A percentile compares a stretch with the other conserved stretches of the same genome.
These are phyloP conservation scores for Eucalyptus curtisii DNA, from an alignment of 345 rosid genomes.

Conservation along the genomic window DNA sequence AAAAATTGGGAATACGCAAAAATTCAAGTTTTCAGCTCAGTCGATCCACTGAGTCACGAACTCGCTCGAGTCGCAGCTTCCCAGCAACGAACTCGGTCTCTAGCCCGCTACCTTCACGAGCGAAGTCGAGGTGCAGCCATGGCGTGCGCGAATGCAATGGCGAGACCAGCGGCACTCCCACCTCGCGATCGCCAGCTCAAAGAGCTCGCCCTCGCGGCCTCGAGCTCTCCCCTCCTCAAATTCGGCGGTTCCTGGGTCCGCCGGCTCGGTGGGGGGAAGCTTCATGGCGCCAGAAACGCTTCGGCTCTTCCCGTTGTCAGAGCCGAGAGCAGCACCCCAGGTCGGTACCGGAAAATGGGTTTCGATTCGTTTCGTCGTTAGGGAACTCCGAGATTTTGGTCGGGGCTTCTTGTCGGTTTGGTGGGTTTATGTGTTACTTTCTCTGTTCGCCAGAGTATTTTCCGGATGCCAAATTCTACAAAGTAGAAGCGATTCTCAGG, in stretches of 20 bases:
- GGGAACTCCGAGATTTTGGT: background rate
- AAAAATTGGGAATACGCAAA: background rate
- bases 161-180: constrained; percentile 4
- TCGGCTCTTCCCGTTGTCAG: constrained; percentile 27
- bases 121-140: background rate
- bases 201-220: constrained; percentile 7
- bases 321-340: constrained; percentile 30
- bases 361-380: background rate
- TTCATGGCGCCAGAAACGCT: constrained; percentile 8
- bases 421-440: background rate
- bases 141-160: constrained; percentile 20
- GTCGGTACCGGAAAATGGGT: background rate
- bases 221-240: constrained; percentile 12
- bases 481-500: constrained; percentile 88
- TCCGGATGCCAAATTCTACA: constrained; percentile 74
- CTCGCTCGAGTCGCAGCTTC: background rate
- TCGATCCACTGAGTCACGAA: background rate
- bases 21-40: background rate
- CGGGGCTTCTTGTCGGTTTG: background rate
- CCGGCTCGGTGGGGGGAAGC: constrained; percentile 2
- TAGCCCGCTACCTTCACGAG: background rate
- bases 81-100: background rate
- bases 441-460: constrained; percentile 16
- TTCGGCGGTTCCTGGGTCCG: background rate
- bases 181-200: constrained; percentile 7